phyloP scores from a whole-genome alignment of 164 flowering plant genomes.

The Echeveria elegans region DNA sequence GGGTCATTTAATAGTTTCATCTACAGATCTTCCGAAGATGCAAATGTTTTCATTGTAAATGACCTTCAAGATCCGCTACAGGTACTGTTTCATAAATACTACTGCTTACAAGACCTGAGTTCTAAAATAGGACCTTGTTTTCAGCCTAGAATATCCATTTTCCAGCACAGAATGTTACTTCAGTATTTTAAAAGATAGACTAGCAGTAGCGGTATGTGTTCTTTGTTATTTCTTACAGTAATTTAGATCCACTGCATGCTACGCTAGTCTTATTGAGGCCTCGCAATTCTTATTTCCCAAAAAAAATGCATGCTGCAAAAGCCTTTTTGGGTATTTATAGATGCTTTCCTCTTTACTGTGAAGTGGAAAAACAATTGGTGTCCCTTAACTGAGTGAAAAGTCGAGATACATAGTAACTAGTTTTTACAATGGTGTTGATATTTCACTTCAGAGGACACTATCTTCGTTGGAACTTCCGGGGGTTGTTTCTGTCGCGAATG shows the following conservation, averaged over 20 bases:
- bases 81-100: slow-evolving; percentile 27
- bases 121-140: not conserved
- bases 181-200: not conserved
- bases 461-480: slow-evolving; percentile 93
- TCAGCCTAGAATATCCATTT: not conserved
- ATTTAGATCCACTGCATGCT: no score
- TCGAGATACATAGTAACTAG: no score
- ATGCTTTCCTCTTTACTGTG: no score
- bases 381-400: not conserved
- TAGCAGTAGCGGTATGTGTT: no score
- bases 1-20: not conserved
- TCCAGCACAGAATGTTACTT: not conserved
- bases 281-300: no score
- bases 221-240: no score
- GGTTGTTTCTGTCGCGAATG: slow-evolving; percentile 62
- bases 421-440: slow-evolving; percentile 8
- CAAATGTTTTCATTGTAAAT: slow-evolving; percentile 89
- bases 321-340: no score
- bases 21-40: slow-evolving; percentile 91
- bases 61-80: slow-evolving; percentile 94
- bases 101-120: not conserved
- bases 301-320: no score
- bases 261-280: no score
- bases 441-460: slow-evolving; percentile 60
- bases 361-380: not conserved